A percentile compares a stretch with the other conserved stretches of the same genome.
phyloP scores from a whole-genome alignment of 2,329 filamentous ascomycete species.

The Ophiostoma australiae region DNA sequence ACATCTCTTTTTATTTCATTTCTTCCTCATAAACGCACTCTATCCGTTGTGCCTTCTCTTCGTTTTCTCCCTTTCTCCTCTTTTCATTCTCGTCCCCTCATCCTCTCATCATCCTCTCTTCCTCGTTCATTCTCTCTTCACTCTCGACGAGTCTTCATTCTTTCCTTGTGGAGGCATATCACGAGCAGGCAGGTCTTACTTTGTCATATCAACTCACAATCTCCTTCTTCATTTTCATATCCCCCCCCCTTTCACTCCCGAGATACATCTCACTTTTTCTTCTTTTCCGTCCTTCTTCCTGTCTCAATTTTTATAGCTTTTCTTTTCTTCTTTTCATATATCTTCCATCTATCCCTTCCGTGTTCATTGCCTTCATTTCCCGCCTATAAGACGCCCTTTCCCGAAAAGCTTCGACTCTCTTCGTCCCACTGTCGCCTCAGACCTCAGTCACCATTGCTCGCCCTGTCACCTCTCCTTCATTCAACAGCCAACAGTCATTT shows the following conservation, averaged over 20 bases:
- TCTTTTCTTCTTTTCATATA: background rate
- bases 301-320: background rate
- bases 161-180: constrained; percentile 13
- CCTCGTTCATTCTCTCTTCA: constrained; percentile 8
- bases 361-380: background rate
- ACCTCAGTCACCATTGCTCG: background rate
- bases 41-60: background rate
- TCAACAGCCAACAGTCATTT: background rate
- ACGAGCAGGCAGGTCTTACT: constrained; percentile 15
- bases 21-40: background rate
- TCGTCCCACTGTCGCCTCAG: background rate
- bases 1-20: background rate
- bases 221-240: background rate
- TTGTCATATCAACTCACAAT: background rate
- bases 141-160: constrained; percentile 12
- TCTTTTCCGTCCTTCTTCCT: background rate
- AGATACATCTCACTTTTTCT: background rate
- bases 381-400: background rate
- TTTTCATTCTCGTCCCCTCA: constrained; percentile 8
- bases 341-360: background rate
- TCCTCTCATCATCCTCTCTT: background rate
- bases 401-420: background rate
- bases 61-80: background rate
- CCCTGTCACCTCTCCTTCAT: background rate
- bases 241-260: background rate